These are phyloP conservation scores for Exophiala lecanii-corni DNA, from an alignment of 2,329 filamentous ascomycete species.

Conservation along the genomic window DNA sequence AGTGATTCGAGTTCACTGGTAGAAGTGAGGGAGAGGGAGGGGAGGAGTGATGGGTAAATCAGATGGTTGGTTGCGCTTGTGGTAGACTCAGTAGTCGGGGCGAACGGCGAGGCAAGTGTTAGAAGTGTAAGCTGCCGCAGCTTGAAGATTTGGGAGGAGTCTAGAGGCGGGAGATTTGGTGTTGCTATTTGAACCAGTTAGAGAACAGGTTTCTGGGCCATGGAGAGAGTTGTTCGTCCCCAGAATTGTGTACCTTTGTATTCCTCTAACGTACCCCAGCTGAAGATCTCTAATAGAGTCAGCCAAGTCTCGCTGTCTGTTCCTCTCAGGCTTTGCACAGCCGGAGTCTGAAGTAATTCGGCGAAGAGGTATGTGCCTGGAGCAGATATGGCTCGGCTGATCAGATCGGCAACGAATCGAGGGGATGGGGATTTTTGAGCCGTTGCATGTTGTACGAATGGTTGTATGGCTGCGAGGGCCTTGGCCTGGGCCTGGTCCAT, in stretches of 20 bases:
- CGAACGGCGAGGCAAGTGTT: conserved; percentile 59
- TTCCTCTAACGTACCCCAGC: conserved; percentile 80
- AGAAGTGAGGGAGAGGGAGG: conserved; percentile 61
- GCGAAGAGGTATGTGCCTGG: conserved; percentile 89
- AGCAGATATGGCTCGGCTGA: conserved; percentile 82
- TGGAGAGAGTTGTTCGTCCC: too few species aligned
- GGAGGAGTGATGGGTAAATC: conserved; percentile 66
- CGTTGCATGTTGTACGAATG: conserved; percentile 85
- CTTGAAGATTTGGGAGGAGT: conserved; percentile 70
- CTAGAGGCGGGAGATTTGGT: conserved; percentile 64
- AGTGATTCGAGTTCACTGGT: conserved; percentile 74
- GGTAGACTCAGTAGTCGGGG: conserved; percentile 6
- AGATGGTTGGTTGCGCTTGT: conserved; percentile 51
- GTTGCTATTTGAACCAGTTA: conserved; percentile 35
- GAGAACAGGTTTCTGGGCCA: too few species aligned
- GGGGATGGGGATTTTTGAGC: conserved; percentile 68
- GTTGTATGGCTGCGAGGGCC: conserved; percentile 61
- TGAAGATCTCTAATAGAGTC: conserved; percentile 78
- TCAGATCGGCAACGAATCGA: conserved; percentile 77
- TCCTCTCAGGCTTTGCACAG: conserved; percentile 67
- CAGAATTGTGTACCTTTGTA: conserved; percentile 68
- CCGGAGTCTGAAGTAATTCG: conserved; percentile 78
- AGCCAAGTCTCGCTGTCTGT: conserved; percentile 53
- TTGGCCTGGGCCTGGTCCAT: conserved; percentile 49
- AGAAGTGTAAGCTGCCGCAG: conserved; percentile 87